Percentiles rank a stretch among this genome's conserved stretches.
These are phyloP conservation scores for Chlorella ohadii DNA, from an alignment of 139 green algal species.

Conservation along the genomic window DNA sequence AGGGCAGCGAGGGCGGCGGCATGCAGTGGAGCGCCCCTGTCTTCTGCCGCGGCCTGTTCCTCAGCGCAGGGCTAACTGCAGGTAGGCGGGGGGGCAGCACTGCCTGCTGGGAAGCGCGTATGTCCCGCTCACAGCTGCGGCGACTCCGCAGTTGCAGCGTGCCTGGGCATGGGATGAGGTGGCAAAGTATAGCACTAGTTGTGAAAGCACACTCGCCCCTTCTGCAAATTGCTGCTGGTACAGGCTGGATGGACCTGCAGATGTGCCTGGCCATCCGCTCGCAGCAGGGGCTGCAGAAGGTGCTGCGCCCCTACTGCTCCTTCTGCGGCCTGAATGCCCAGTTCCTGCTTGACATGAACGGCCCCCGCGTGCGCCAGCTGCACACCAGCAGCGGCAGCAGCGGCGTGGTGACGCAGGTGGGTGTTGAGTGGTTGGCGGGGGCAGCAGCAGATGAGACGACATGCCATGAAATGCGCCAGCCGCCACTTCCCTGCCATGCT, in stretches of 20 bases:
- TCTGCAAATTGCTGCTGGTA: no score
- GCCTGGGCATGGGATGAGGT: no score
- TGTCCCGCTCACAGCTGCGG: no score
- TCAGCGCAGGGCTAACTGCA: neutral
- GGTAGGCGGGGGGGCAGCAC: neutral
- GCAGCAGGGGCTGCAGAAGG: neutral
- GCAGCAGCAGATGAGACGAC: no score
- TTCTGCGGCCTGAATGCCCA: neutral
- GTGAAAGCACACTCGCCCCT: no score
- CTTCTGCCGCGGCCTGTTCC: neutral
- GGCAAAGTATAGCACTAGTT: no score
- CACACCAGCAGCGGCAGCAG: neutral
- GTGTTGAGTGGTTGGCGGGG: neutral
- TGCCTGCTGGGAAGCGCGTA: no score
- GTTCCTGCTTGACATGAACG: constrained; percentile 13
- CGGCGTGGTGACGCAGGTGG: neutral
- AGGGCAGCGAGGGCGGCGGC: neutral
- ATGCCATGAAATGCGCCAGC: no score
- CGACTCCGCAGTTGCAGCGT: no score
- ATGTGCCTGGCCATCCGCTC: neutral
- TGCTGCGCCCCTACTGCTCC: neutral
- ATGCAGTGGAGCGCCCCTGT: neutral
- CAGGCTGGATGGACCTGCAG: constrained; percentile 8
- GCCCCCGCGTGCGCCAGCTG: neutral
- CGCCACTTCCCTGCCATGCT: no score